These are phyloP conservation scores for Blastobotrys niveus DNA, from an alignment of 1,139 yeast species.

Conservation along the genomic window DNA sequence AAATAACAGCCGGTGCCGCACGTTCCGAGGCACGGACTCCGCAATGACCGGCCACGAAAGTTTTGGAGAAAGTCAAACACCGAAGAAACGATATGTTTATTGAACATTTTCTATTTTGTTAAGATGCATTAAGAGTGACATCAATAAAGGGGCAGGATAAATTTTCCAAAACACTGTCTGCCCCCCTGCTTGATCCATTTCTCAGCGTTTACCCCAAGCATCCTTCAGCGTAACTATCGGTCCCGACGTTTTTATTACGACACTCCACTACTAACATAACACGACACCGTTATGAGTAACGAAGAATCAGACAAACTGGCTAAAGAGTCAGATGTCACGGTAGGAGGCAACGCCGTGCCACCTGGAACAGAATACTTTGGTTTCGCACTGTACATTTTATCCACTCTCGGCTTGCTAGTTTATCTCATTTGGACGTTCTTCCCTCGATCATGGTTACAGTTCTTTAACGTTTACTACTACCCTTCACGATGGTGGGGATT, in stretches of 20 bases:
- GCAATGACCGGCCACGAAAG: too few species aligned
- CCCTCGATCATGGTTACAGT: constrained; percentile 51
- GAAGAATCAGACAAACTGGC: constrained; percentile 41
- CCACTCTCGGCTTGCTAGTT: constrained; percentile 45
- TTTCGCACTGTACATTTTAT: constrained; percentile 65
- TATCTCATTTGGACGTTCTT: constrained; percentile 68
- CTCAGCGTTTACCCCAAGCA: too few species aligned
- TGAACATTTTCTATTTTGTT: too few species aligned
- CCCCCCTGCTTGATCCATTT: too few species aligned
- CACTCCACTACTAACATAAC: neutral
- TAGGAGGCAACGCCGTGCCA: constrained; percentile 54
- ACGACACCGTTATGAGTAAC: neutral
- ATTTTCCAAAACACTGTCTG: too few species aligned
- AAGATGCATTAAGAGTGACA: too few species aligned
- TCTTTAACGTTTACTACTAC: constrained; percentile 58
- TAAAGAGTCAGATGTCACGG: constrained; percentile 69
- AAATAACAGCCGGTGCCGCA: too few species aligned
- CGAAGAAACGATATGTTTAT: too few species aligned
- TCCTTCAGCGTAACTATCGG: too few species aligned
- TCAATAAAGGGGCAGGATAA: too few species aligned
- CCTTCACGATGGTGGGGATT: constrained; percentile 88
- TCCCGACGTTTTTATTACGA: neutral
- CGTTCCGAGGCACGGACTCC: too few species aligned
- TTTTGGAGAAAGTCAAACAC: too few species aligned
- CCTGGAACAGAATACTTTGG: constrained; percentile 78